Evolutionary conservation across 768 basidiomycete species (phyloP).

Genomic region (Leucosporidium yakuticum): DNA sequence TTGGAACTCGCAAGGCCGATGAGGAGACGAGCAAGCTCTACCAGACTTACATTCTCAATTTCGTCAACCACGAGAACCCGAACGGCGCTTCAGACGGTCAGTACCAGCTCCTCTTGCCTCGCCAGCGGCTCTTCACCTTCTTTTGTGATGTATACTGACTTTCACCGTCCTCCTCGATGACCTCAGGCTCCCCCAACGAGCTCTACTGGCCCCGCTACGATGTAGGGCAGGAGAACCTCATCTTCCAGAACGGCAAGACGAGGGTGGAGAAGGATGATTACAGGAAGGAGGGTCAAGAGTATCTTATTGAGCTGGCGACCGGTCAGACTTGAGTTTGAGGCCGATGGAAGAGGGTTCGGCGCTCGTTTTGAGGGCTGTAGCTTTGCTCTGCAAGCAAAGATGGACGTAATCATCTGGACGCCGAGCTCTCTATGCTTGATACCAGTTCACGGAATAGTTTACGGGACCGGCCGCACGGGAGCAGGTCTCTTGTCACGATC

Average conservation of each 20-base stretch:
- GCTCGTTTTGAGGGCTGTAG: no score
- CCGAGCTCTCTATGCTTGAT: no score
- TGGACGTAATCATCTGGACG: no score
- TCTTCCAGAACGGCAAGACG: conserved; percentile 6
- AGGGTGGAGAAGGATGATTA: conserved; percentile 2
- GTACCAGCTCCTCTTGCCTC: no score
- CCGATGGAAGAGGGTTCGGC: no score
- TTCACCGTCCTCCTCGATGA: neutral
- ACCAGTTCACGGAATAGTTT: no score
- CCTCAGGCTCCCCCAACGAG: no score
- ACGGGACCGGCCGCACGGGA: no score
- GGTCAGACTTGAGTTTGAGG: neutral
- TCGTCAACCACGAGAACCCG: conserved; percentile 8
- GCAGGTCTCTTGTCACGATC: no score
- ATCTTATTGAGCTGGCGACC: neutral
- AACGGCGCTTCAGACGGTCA: neutral
- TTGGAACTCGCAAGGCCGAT: conserved; percentile 5
- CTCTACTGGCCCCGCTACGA: conserved; percentile 4
- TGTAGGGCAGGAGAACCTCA: neutral
- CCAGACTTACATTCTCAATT: conserved; percentile 20
- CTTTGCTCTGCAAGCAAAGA: no score
- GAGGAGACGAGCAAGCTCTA: neutral
- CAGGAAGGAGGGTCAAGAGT: neutral
- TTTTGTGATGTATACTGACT: no score
- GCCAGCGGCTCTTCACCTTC: no score